phyloP scores from a whole-genome alignment of 495 filamentous ascomycete genomes.

The Filosporella fistucella region DNA sequence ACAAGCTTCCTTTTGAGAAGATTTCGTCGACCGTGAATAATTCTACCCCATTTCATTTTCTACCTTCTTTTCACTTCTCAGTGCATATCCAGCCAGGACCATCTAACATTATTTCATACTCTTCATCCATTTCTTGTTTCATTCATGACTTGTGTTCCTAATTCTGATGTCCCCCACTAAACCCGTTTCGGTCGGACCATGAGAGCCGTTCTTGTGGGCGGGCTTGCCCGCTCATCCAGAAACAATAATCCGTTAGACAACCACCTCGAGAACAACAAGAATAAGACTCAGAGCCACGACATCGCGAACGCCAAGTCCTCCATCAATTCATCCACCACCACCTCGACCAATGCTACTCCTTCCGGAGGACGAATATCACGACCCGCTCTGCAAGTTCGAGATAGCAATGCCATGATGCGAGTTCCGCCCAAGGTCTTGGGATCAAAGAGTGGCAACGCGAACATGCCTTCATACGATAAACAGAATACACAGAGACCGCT shows the following conservation, averaged over 20 bases:
- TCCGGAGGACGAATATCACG: too few species aligned
- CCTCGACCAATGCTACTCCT: conserved; percentile 7
- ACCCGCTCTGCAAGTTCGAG: conserved; percentile 16
- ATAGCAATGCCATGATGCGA: conserved; percentile 29
- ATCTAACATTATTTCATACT: too few species aligned
- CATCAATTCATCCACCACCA: conserved; percentile 5
- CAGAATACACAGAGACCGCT: conserved; percentile 36
- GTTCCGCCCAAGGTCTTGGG: conserved; percentile 17
- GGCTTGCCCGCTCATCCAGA: conserved; percentile 23
- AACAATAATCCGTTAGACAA: conserved; percentile 27
- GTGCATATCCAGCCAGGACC: too few species aligned
- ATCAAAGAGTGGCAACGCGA: conserved; percentile 23
- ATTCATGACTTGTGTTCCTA: too few species aligned
- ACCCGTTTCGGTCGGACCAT: too few species aligned
- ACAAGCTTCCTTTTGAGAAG: too few species aligned
- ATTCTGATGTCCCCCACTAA: too few species aligned
- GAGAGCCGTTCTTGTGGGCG: too few species aligned
- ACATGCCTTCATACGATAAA: conserved; percentile 47
- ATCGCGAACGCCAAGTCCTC: conserved; percentile 38
- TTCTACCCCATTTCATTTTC: too few species aligned
- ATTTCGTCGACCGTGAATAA: too few species aligned
- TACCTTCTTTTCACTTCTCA: too few species aligned
- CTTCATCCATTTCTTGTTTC: too few species aligned
- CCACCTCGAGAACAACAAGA: conserved; percentile 22
- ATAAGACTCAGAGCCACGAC: conserved; percentile 28